Conservation (phyloP, 2,329 filamentous ascomycete genomes). For the Fusarium sp. region DNA sequence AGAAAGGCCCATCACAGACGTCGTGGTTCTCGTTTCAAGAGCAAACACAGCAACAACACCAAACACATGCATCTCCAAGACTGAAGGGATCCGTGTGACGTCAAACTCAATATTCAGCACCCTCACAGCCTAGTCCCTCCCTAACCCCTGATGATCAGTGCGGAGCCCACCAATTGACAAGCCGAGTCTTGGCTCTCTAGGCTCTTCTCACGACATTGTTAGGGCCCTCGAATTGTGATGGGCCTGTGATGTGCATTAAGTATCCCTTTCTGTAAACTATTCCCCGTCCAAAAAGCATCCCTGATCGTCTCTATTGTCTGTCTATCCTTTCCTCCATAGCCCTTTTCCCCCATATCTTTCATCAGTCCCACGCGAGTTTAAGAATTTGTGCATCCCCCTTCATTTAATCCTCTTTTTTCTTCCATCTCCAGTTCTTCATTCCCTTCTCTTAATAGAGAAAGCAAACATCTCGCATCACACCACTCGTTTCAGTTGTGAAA, state of each 20-base stretch:
- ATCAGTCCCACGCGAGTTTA: background rate
- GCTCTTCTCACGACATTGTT: conserved; percentile 14
- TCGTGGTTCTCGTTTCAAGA: conserved; percentile 31
- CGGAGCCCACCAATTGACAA: conserved; percentile 24
- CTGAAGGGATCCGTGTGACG: conserved; percentile 30
- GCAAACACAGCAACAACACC: conserved; percentile 23
- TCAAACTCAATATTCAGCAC: conserved; percentile 28
- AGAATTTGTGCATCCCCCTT: conserved; percentile 36
- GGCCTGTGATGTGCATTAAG: conserved; percentile 39
- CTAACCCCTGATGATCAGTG: conserved; percentile 38
- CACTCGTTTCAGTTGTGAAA: conserved; percentile 44
- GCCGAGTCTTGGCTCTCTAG: conserved; percentile 25
- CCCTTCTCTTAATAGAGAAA: conserved; percentile 26
- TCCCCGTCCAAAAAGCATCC: conserved; percentile 27
- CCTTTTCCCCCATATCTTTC: conserved; percentile 23
- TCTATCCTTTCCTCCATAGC: conserved; percentile 18
- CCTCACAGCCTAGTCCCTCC: background rate
- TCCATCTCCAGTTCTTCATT: conserved; percentile 9
- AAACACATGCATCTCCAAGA: background rate
- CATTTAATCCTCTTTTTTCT: conserved; percentile 22
- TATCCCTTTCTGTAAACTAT: conserved; percentile 34
- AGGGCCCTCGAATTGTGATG: conserved; percentile 38
- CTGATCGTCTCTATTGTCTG: conserved; percentile 30
- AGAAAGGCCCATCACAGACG: background rate
- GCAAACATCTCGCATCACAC: conserved; percentile 34